A percentile compares a stretch with the other conserved stretches of the same genome.
phyloP scores from a whole-genome alignment of 1,284 basidiomycete genomes.

The Ceratobasidium sp. region DNA sequence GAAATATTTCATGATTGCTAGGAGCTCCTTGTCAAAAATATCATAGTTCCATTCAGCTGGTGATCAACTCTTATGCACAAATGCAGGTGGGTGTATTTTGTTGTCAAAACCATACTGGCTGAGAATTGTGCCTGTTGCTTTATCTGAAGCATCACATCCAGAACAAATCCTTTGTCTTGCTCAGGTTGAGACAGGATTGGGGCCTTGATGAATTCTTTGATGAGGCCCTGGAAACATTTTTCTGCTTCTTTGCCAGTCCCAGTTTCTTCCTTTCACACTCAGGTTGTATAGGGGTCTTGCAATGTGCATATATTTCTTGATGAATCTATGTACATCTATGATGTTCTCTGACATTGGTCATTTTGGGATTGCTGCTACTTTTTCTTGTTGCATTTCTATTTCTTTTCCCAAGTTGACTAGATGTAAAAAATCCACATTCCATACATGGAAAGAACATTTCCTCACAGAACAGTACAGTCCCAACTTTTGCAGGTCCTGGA shows the following conservation, averaged over 20 bases:
- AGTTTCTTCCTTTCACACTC: conserved; percentile 39
- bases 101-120: conserved; percentile 43
- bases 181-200: conserved; percentile 50
- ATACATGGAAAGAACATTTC: too few species aligned
- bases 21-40: conserved; percentile 35
- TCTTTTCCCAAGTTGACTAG: conserved; percentile 46
- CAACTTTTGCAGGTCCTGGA: too few species aligned
- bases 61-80: too few species aligned
- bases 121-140: conserved; percentile 45
- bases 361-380: conserved; percentile 44
- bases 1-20: conserved; percentile 24
- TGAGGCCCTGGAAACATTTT: conserved; percentile 45
- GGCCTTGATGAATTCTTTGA: conserved; percentile 44
- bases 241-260: conserved; percentile 34
- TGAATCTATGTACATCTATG: conserved; percentile 45
- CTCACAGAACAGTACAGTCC: too few species aligned
- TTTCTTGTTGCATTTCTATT: conserved; percentile 45
- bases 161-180: conserved; percentile 39
- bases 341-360: conserved; percentile 47
- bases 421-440: conserved; percentile 53
- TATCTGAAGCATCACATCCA: too few species aligned
- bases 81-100: conserved; percentile 46
- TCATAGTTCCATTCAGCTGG: conserved; percentile 15
- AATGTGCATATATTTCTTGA: too few species aligned
- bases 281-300: conserved; percentile 44